Percentiles rank a stretch among this genome's conserved stretches.
Evolutionary conservation across 2,329 filamentous ascomycete genomes (phyloP).

Genomic region (Talaromyces sp.): DNA sequence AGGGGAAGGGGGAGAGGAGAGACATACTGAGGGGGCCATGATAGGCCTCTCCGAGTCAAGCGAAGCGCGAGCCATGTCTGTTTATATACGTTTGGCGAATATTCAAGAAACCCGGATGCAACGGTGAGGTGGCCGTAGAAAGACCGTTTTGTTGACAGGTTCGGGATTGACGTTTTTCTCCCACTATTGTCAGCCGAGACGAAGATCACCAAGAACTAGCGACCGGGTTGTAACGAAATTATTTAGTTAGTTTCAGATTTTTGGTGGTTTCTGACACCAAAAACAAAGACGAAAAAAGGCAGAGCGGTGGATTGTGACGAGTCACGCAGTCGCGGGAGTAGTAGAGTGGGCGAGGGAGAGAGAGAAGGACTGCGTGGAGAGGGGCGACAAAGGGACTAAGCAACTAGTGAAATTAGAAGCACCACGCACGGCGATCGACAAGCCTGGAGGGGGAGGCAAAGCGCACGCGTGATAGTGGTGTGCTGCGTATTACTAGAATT

Average conservation of each 20-base stretch:
- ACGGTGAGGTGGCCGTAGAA: neutral
- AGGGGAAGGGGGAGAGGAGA: neutral
- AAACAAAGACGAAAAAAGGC: neutral
- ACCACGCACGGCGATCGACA: neutral
- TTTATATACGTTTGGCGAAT: neutral
- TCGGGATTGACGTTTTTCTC: neutral
- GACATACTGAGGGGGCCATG: slow-evolving; percentile 50
- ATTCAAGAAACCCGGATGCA: neutral
- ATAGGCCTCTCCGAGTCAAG: slow-evolving; percentile 54
- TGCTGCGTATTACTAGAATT: too few relatives aligned
- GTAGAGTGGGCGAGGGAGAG: neutral
- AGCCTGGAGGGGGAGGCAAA: neutral
- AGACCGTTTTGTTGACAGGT: neutral
- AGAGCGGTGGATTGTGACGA: neutral
- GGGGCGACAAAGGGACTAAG: neutral
- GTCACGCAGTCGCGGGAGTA: too few relatives aligned
- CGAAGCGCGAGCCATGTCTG: slow-evolving; percentile 38
- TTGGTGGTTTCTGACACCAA: neutral
- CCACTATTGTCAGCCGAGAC: neutral
- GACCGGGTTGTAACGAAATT: too few relatives aligned
- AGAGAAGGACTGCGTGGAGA: neutral
- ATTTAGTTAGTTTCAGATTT: neutral
- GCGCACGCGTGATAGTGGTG: too few relatives aligned
- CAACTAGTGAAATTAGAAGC: neutral
- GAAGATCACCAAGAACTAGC: neutral